Evolutionary conservation across 208 protist genomes (phyloP).

Genomic region (Leishmania martiniquensis): DNA sequence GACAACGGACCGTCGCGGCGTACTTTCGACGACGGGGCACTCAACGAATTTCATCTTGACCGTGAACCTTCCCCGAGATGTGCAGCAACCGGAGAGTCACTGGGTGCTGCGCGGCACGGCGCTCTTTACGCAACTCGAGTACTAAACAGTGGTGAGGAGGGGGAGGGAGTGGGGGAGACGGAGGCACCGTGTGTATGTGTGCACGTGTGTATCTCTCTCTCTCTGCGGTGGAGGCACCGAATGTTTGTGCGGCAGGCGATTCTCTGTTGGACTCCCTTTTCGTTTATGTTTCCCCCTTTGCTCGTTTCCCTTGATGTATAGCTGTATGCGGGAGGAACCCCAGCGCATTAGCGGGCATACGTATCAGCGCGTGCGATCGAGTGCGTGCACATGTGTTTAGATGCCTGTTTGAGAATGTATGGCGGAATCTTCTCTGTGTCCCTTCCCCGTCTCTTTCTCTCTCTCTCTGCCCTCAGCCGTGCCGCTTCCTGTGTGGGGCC

Average conservation of each 20-base stretch:
- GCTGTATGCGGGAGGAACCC: neutral
- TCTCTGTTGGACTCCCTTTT: neutral
- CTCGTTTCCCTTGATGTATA: neutral
- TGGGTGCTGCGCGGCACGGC: constrained; percentile 93
- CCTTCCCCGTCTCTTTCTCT: neutral
- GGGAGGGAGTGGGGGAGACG: too few species aligned
- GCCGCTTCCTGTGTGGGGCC: neutral
- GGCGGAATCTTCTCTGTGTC: neutral
- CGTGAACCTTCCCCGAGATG: constrained; percentile 82
- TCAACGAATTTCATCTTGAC: constrained; percentile 98
- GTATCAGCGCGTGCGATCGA: neutral
- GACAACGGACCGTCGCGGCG: constrained; percentile 93
- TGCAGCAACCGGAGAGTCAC: constrained; percentile 73
- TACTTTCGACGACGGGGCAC: constrained; percentile 97
- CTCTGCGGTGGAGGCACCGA: too few species aligned
- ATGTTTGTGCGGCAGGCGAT: neutral
- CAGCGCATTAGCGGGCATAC: neutral
- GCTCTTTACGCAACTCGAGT: constrained; percentile 92
- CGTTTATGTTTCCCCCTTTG: neutral
- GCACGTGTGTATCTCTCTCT: too few species aligned
- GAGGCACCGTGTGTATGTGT: constrained; percentile 5
- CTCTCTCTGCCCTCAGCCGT: too few species aligned
- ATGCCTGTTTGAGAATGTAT: neutral
- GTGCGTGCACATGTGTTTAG: neutral
- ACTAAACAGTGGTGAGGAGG: constrained; percentile 37